phyloP scores from a whole-genome alignment of 1,139 yeast genomes.

The Candida sp. region DNA sequence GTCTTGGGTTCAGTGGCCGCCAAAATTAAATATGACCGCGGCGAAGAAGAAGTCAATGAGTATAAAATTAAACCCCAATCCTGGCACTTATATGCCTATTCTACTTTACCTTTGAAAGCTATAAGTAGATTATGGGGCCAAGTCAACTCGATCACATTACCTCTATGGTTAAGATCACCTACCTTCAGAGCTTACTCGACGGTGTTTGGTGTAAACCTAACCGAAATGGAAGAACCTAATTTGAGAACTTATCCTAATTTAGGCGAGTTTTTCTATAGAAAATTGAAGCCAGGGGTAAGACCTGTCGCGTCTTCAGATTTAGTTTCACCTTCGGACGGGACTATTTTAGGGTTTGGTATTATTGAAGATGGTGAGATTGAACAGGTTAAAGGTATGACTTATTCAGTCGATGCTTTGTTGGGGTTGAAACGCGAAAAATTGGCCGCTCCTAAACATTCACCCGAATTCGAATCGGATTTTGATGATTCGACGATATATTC shows the following conservation, averaged over 20 bases:
- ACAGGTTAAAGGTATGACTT: slow-evolving; percentile 96
- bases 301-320: slow-evolving; percentile 69
- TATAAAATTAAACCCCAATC: slow-evolving; percentile 62
- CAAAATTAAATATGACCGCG: slow-evolving; percentile 42
- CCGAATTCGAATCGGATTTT: slow-evolving; percentile 41
- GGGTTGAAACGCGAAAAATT: slow-evolving; percentile 55
- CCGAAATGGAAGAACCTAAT: slow-evolving; percentile 86
- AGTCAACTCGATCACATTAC: slow-evolving; percentile 78
- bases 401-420: slow-evolving; percentile 82
- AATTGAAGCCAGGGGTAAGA: slow-evolving; percentile 73
- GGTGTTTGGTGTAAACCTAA: slow-evolving; percentile 83
- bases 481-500: slow-evolving; percentile 43
- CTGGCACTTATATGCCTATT: slow-evolving; percentile 87
- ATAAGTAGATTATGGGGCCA: slow-evolving; percentile 94
- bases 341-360: slow-evolving; percentile 78
- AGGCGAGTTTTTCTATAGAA: slow-evolving; percentile 89
- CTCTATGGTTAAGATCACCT: slow-evolving; percentile 85
- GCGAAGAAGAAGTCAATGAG: slow-evolving; percentile 29
- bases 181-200: slow-evolving; percentile 76
- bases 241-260: slow-evolving; percentile 71
- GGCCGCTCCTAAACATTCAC: slow-evolving; percentile 61
- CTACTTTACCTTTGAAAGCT: slow-evolving; percentile 88
- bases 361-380: slow-evolving; percentile 87
- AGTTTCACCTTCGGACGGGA: slow-evolving; percentile 95
- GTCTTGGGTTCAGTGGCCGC: slow-evolving; percentile 66